These are phyloP conservation scores for Stephanodiscus triporus DNA, from an alignment of 108 stramenopile species.

Conservation along the genomic window DNA sequence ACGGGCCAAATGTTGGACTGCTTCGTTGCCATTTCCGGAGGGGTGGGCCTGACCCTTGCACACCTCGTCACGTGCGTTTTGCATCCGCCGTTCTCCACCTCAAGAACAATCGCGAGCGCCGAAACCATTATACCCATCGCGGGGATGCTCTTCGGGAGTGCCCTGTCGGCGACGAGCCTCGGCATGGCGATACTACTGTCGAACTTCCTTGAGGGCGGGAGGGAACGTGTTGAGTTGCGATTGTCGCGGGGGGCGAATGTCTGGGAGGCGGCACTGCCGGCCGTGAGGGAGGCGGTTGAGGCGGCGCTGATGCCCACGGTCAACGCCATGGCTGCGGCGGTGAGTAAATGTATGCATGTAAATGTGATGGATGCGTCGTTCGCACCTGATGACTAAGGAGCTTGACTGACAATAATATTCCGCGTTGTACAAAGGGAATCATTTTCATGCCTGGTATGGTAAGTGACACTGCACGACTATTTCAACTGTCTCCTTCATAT, in stretches of 20 bases:
- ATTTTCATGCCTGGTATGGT: slow-evolving; percentile 50
- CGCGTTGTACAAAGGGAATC: slow-evolving; percentile 18
- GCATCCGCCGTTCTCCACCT: slow-evolving; percentile 12
- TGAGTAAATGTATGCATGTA: not conserved
- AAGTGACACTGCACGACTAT: not conserved
- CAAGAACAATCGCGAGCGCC: slow-evolving; percentile 15
- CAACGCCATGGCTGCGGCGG: slow-evolving; percentile 52
- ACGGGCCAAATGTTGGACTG: slow-evolving; percentile 19
- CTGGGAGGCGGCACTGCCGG: slow-evolving; percentile 46
- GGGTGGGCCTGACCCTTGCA: slow-evolving; percentile 26
- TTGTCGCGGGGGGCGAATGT: slow-evolving; percentile 52
- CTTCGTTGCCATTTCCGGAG: slow-evolving; percentile 23
- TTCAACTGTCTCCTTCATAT: too few species aligned
- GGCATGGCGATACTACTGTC: slow-evolving; percentile 28
- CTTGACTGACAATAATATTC: not conserved
- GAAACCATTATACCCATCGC: slow-evolving; percentile 54
- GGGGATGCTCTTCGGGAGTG: slow-evolving; percentile 57
- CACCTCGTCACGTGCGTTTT: slow-evolving; percentile 29
- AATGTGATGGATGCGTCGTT: slow-evolving; percentile 3
- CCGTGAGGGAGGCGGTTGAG: slow-evolving; percentile 35
- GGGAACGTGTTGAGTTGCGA: slow-evolving; percentile 44
- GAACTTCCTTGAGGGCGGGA: slow-evolving; percentile 33
- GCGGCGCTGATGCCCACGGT: slow-evolving; percentile 54
- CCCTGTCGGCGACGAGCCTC: slow-evolving; percentile 33
- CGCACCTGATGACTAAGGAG: not conserved